Conservation (phyloP, 2,329 filamentous ascomycete species). For the Fusarium sp. region DNA sequence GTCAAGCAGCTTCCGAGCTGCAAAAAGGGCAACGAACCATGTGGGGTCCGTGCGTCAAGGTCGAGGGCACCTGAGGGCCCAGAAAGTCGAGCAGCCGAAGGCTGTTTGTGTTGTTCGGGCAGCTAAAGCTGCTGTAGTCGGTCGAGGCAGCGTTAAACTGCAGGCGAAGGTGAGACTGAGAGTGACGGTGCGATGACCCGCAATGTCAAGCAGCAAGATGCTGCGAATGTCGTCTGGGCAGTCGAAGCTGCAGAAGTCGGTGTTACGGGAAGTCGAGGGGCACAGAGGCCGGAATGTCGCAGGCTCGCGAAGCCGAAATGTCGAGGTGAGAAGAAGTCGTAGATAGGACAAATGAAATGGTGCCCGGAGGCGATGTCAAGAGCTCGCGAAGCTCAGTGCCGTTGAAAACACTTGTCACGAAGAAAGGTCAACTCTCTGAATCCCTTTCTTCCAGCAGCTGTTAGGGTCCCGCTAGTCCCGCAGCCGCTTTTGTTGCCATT, state of each 20-base stretch:
- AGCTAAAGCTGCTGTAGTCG: background rate
- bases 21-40: slow-evolving; percentile 18
- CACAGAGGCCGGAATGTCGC: too few relatives aligned
- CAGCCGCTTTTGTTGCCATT: background rate
- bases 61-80: background rate
- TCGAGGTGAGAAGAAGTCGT: background rate
- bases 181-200: background rate
- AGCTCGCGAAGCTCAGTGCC: background rate
- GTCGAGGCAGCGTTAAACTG: background rate
- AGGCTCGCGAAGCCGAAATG: background rate
- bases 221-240: background rate
- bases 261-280: background rate
- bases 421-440: background rate
- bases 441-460: background rate
- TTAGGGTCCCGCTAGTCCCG: background rate
- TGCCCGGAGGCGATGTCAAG: background rate
- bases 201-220: background rate
- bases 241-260: too few relatives aligned
- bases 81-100: background rate
- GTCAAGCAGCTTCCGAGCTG: slow-evolving; percentile 20
- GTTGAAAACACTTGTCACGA: background rate
- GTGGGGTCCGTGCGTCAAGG: background rate
- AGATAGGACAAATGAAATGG: background rate
- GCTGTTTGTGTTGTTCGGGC: background rate
- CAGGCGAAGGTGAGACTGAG: background rate